Evolutionary conservation across 2,329 filamentous ascomycete species (phyloP).

Genomic region (Clonostachys chloroleuca): DNA sequence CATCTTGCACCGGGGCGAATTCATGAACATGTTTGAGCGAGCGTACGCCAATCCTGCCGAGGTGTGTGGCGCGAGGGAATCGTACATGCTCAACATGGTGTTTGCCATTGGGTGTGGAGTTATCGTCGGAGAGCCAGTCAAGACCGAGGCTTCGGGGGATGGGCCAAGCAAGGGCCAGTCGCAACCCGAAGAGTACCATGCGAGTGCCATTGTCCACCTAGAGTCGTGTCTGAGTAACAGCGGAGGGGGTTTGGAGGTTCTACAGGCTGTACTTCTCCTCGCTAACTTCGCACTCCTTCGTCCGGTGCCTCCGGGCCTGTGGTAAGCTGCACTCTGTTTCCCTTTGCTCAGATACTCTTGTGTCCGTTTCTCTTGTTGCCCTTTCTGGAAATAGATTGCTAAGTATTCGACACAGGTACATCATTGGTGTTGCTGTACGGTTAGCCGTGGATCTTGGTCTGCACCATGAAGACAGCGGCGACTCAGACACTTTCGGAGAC

Average conservation of each 20-base stretch:
- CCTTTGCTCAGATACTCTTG: too few species aligned
- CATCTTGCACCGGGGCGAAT: conserved; percentile 83
- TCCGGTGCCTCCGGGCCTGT: conserved; percentile 87
- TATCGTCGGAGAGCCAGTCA: conserved; percentile 65
- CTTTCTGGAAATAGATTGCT: too few species aligned
- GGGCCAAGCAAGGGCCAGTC: conserved; percentile 32
- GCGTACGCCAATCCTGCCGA: conserved; percentile 69
- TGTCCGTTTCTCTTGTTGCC: too few species aligned
- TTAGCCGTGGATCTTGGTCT: conserved; percentile 87
- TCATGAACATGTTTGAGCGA: conserved; percentile 81
- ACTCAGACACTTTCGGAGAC: conserved; percentile 53
- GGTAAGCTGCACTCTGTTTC: conserved; percentile 38
- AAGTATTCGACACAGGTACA: conserved; percentile 54
- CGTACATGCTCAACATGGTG: conserved; percentile 96
- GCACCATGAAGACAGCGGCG: conserved; percentile 83
- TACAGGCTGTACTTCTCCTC: conserved; percentile 87
- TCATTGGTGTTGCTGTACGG: conserved; percentile 87
- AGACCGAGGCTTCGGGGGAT: conserved; percentile 37
- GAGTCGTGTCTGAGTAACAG: conserved; percentile 82
- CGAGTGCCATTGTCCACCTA: conserved; percentile 86
- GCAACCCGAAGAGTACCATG: conserved; percentile 94
- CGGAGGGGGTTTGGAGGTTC: conserved; percentile 84
- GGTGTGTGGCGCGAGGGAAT: conserved; percentile 68
- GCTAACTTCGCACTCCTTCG: conserved; percentile 88
- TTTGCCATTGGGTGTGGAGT: conserved; percentile 95